Evolutionary conservation across 148 eudicot genomes (phyloP).

Genomic region (Vaccinium myrtillus): DNA sequence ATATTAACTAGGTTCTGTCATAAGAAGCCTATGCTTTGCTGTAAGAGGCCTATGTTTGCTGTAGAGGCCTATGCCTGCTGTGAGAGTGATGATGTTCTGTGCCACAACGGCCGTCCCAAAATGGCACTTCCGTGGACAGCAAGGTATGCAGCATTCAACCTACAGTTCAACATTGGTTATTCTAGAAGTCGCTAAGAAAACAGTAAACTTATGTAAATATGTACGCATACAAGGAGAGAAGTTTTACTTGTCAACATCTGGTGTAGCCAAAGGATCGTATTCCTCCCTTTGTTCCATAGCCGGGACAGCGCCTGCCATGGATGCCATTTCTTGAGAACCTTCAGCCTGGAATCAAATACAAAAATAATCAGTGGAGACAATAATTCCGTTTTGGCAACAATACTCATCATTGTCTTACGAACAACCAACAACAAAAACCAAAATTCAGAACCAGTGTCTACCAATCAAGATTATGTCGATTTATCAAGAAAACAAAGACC

Average conservation of each 20-base stretch:
- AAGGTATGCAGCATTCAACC: constrained; percentile 80
- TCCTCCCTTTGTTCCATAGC: constrained; percentile 79
- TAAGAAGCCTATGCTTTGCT: constrained; percentile 26
- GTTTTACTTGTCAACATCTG: constrained; percentile 84
- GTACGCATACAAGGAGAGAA: neutral
- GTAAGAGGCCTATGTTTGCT: constrained; percentile 25
- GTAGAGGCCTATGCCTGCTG: constrained; percentile 36
- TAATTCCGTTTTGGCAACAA: neutral
- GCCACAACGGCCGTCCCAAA: constrained; percentile 87
- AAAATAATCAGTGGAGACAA: neutral
- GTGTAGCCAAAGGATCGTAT: constrained; percentile 88
- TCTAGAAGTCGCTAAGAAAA: neutral
- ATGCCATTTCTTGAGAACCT: constrained; percentile 64
- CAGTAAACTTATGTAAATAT: neutral
- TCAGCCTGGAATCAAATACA: constrained; percentile 50
- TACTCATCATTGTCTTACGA: neutral
- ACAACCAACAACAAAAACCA: neutral
- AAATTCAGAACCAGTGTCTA: neutral
- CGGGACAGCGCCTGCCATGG: constrained; percentile 41
- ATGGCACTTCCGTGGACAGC: constrained; percentile 85
- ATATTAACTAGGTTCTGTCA: neutral
- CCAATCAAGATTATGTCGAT: neutral
- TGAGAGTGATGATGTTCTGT: constrained; percentile 60
- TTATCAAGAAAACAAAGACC: neutral
- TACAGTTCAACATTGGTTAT: constrained; percentile 19